Conservation (phyloP, 2,329 filamentous ascomycete species). For the Dactylellina sp. region DNA sequence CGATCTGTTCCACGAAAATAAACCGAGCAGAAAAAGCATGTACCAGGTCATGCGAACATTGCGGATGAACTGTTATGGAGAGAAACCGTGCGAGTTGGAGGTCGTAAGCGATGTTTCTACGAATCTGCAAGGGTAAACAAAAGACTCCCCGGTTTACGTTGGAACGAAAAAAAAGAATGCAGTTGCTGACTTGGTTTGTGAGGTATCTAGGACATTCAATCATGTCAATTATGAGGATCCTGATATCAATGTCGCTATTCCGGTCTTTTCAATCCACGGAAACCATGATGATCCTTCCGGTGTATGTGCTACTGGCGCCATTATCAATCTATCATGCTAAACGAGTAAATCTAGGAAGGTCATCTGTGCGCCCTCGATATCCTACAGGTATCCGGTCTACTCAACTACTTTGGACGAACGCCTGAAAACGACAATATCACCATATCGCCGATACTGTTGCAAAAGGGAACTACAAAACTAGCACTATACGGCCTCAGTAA, state of each 20-base stretch:
- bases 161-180: neutral
- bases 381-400: conserved; percentile 86
- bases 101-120: conserved; percentile 93
- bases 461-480: conserved; percentile 92
- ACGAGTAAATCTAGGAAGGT: conserved; percentile 71
- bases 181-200: neutral
- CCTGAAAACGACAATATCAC: conserved; percentile 93
- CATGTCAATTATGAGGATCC: conserved; percentile 98
- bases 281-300: conserved; percentile 99
- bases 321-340: neutral
- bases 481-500: conserved; percentile 96
- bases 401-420: conserved; percentile 96
- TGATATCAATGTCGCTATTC: conserved; percentile 96
- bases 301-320: conserved; percentile 59
- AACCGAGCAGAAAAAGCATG: conserved; percentile 93
- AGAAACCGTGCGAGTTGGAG: conserved; percentile 94
- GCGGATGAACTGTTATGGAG: conserved; percentile 90
- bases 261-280: conserved; percentile 97
- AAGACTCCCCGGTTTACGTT: neutral
- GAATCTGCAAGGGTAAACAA: conserved; percentile 78
- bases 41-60: conserved; percentile 97
- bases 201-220: conserved; percentile 73
- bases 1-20: conserved; percentile 98
- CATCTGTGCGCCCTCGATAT: conserved; percentile 91
- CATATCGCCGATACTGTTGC: conserved; percentile 88